Conservation (phyloP, 164 flowering plant genomes). For the Nymphaea thermarum region DNA sequence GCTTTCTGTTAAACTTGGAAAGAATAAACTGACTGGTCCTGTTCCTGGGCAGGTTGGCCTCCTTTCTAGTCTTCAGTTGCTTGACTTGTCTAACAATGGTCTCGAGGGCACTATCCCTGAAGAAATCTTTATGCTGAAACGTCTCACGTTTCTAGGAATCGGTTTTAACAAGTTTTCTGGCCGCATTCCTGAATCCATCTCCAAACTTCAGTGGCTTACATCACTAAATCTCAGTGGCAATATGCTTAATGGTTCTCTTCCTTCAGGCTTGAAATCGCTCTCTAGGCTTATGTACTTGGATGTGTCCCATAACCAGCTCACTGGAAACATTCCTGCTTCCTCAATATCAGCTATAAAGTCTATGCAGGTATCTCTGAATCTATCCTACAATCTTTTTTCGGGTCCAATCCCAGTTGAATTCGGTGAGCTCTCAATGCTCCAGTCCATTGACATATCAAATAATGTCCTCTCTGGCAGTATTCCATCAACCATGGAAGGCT, state of each 20-base stretch:
- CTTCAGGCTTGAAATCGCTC: conserved; percentile 32
- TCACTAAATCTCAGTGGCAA: conserved; percentile 48
- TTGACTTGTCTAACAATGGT: conserved; percentile 28
- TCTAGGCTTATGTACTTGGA: conserved; percentile 32
- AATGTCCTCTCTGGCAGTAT: conserved; percentile 57
- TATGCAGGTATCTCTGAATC: conserved; percentile 38
- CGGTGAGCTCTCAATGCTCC: conserved; percentile 55
- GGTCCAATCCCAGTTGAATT: conserved; percentile 53
- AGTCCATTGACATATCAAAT: conserved; percentile 60
- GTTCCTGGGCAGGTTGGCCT: conserved; percentile 40
- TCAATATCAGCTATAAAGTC: conserved; percentile 31
- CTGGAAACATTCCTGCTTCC: conserved; percentile 42
- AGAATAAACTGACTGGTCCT: conserved; percentile 31
- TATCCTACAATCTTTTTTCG: conserved; percentile 45
- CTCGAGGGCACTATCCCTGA: conserved; percentile 55
- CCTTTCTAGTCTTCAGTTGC: conserved; percentile 52
- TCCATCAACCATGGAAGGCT: conserved; percentile 35
- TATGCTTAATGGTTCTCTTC: conserved; percentile 53
- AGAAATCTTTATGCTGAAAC: conserved; percentile 28
- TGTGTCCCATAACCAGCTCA: conserved; percentile 56
- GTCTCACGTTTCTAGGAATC: conserved; percentile 33
- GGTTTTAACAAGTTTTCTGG: conserved; percentile 43
- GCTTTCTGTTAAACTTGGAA: conserved; percentile 16
- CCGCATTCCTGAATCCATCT: conserved; percentile 37
- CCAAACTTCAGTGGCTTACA: conserved; percentile 45